Percentiles rank a stretch among this genome's conserved stretches.
Evolutionary conservation across 176 grass and related monocot species (phyloP).

Genomic region (Aegilops umbellulata): DNA sequence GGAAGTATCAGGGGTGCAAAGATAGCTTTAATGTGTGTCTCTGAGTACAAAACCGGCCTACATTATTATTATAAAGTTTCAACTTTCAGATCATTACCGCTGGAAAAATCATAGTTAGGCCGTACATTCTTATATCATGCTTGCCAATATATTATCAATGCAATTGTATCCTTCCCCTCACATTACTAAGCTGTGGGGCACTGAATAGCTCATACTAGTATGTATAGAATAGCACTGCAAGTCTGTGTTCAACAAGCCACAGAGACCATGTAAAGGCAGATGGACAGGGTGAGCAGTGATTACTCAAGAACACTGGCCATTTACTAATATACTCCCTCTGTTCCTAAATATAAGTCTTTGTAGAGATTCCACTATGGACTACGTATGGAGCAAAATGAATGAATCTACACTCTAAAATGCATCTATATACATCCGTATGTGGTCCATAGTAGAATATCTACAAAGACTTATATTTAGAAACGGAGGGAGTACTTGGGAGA

Average conservation of each 20-base stretch:
- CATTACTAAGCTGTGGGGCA: background rate
- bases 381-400: too few species aligned
- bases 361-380: too few species aligned
- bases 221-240: background rate
- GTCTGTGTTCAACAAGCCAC: background rate
- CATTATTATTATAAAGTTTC: background rate
- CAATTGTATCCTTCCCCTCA: background rate
- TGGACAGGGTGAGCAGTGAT: background rate
- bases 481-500: background rate
- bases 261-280: background rate
- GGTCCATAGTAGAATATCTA: too few species aligned
- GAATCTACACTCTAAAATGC: too few species aligned
- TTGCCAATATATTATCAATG: background rate
- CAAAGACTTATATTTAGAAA: too few species aligned
- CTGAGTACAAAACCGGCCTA: background rate
- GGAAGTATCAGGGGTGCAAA: background rate
- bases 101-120: background rate
- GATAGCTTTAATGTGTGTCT: background rate
- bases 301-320: background rate
- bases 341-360: too few species aligned
- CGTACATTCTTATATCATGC: background rate
- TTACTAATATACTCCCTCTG: background rate
- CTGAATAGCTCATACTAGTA: constrained; percentile 1
- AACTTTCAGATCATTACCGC: background rate
- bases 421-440: too few species aligned